Base-by-base conservation (phyloP, 2,329 filamentous ascomycete species). In the Cercospora sp. region DNA sequence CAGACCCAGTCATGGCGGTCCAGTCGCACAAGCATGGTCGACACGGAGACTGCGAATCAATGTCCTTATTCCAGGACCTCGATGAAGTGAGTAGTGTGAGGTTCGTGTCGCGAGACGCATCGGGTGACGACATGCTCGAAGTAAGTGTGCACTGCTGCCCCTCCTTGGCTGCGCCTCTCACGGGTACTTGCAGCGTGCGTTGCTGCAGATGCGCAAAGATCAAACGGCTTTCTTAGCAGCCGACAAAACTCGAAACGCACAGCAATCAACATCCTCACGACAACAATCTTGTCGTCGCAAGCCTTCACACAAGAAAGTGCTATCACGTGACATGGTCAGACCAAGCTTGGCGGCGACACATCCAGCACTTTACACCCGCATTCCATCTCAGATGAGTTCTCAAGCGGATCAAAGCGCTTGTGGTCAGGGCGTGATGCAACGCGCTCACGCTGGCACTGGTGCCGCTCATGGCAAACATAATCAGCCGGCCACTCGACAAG, bases 161-260 rank as follows among this genome's bases (percentile, higher is more conserved):
- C 61, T 68, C 40, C 45, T 62, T 59, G 32, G 53, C 60, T 69
- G 51, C 53, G 37, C 61, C 30, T 69, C 65, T 69, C 65, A 69
- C 43, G 66, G 34, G 34, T 66, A 26, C 58, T 63, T 63, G 45
- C 69, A 71, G 69, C 49, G 61, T 32, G 69, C 69, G n/a, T 61
- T 71, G 37, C 13, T 63, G 6, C 59, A 66, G 43, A 62, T 71
- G 67, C 69, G 58, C 34, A 51, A 59, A 58, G 68, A 68, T 5
- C 62, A 62, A 66, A 58, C 58, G 51, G 49, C 61, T 7, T 64
- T 57, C 6, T 24, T 63, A 61, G 34, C 30, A 30, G 16, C 43
- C 28, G 55, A 59, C 16, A 21, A 59, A 60, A 24, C 37, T 43
- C 66, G 66, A 30, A 37, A 55, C 60, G 61, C 18, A 51, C 32